phyloP scores from a whole-genome alignment of 345 rosid species.

The Lenwebbia sp. region DNA sequence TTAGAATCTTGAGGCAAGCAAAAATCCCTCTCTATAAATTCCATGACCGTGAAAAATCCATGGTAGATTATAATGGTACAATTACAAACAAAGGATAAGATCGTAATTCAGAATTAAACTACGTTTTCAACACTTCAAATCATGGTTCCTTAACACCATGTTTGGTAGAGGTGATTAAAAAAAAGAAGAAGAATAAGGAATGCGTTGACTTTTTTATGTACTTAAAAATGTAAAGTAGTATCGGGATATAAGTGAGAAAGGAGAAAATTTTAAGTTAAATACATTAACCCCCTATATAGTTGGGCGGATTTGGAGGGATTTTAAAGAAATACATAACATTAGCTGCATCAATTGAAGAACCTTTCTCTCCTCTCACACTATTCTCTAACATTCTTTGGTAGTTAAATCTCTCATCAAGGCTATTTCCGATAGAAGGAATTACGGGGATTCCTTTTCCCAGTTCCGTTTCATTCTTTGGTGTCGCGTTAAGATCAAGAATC shows the following conservation, averaged over 20 bases:
- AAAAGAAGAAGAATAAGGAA: too few species aligned
- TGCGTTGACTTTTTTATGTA: not conserved
- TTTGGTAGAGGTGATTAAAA: not conserved
- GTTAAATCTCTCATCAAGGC: not conserved
- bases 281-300: not conserved
- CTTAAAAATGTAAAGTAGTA: not conserved
- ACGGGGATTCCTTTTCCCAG: not conserved
- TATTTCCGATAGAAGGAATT: not conserved
- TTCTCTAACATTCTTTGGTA: not conserved
- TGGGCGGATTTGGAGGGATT: not conserved
- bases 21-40: not conserved
- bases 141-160: not conserved
- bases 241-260: not conserved
- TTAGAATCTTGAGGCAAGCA: not conserved
- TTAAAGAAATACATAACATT: not conserved
- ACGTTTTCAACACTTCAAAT: not conserved
- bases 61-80: not conserved
- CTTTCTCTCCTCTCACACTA: not conserved
- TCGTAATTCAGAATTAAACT: not conserved
- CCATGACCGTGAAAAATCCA: not conserved
- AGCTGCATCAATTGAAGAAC: not conserved
- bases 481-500: not conserved
- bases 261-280: not conserved
- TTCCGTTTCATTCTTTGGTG: not conserved
- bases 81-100: not conserved